Base-by-base conservation (phyloP, 768 basidiomycete species). In the Boletus bicolor region DNA sequence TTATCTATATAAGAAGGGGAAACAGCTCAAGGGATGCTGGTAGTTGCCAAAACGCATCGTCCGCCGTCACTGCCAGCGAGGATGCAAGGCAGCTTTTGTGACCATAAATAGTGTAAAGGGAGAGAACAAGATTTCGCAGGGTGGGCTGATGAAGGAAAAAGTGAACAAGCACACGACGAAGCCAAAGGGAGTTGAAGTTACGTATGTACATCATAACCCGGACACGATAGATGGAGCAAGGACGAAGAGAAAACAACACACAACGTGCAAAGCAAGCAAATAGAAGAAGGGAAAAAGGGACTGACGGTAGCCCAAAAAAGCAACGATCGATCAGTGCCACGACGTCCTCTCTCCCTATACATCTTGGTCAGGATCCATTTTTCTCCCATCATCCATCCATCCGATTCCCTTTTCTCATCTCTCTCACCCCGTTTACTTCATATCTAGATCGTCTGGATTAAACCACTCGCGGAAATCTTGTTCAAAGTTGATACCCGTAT, bases 391-490 rank as follows among this genome's bases (percentile, higher is more conserved):
- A 39, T 52, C 48, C 57, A 44, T 38, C 38, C 46, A 38, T 49
- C 55, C 48, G 21, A 48, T 36, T 49, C 55, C 39, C 41, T 37
- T 38, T 42, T 35, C 15, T 21, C 49, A 32, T 32, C 19, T 14
- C 37, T 30, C 28, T 19, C 35, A 0, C 30, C 26, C 28, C 15
- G 7, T 34, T 59, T 43, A 67, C 60, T 69, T 71, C 52, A 71
- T 61, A 1, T 69, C 70, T 55, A 72, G 43, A 58, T 72, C 70
- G 30, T 84, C 80, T 7, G 78, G 79, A 65, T 83, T 85, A 61
- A 89, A 87, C 86, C 86, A 89, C 63, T 86, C 83, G 53, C 84
- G 83, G 70, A 89, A 89, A 63, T 87, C 87, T 64, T 85, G 75
- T 68, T 87, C 87, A 60, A 87, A 87, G 64, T 85, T 82, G 65